Conservation (phyloP, 495 filamentous ascomycete genomes). For the Xylaria telfairii region DNA sequence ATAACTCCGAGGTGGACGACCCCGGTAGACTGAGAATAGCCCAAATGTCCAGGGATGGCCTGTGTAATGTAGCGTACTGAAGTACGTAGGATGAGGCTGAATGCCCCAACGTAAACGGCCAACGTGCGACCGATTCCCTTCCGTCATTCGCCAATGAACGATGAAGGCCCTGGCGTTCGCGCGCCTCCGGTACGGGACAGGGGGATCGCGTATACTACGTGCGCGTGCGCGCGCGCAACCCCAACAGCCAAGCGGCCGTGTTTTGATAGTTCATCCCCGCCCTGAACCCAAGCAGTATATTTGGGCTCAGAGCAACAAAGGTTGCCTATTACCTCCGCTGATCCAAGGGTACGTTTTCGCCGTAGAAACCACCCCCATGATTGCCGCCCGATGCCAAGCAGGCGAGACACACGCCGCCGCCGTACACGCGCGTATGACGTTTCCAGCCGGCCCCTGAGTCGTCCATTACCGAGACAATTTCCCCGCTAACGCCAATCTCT, state of each 20-base stretch:
- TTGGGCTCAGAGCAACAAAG: neutral
- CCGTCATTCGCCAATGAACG: slow-evolving; percentile 18
- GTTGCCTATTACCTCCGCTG: slow-evolving; percentile 47
- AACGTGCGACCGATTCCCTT: neutral
- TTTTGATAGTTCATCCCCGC: neutral
- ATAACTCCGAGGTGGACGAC: neutral
- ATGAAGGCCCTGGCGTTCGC: slow-evolving; percentile 12
- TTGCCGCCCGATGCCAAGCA: slow-evolving; percentile 46
- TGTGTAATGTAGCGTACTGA: slow-evolving; percentile 3
- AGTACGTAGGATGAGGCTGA: slow-evolving; percentile 15
- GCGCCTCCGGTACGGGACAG: slow-evolving; percentile 10
- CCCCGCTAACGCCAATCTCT: slow-evolving; percentile 49
- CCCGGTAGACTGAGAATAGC: slow-evolving; percentile 1
- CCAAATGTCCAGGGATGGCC: neutral
- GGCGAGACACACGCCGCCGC: slow-evolving; percentile 56
- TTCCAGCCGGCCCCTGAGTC: slow-evolving; percentile 53
- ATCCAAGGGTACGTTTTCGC: slow-evolving; percentile 54
- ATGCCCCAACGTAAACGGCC: neutral
- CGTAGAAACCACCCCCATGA: slow-evolving; percentile 56
- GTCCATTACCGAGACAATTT: slow-evolving; percentile 53
- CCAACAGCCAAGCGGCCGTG: neutral
- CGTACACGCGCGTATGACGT: slow-evolving; percentile 58
- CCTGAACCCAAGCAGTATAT: neutral
- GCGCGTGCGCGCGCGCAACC: neutral
- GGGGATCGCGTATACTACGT: neutral